Percentiles rank a stretch among this genome's conserved stretches.
Evolutionary conservation across 768 basidiomycete species (phyloP).

Genomic region (Auricularia sp.): DNA sequence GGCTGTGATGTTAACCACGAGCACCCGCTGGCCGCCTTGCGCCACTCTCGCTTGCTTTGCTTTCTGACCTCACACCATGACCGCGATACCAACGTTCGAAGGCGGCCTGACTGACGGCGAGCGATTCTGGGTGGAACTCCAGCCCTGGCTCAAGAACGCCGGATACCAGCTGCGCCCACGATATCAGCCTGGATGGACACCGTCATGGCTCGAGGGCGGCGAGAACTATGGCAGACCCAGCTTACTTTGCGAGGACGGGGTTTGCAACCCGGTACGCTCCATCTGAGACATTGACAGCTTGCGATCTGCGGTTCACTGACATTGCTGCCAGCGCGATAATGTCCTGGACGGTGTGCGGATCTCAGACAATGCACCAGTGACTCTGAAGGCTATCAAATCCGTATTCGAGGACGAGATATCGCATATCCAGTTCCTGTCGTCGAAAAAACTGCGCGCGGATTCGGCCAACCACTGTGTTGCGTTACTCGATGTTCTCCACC

Average conservation of each 20-base stretch:
- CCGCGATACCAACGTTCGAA: background rate
- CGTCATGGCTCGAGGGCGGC: background rate
- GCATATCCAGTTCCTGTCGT: constrained; percentile 6
- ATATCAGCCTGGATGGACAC: background rate
- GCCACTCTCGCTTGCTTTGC: no score
- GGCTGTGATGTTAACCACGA: no score
- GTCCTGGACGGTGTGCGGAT: background rate
- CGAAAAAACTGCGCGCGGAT: constrained; percentile 4
- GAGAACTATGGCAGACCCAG: background rate
- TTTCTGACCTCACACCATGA: no score
- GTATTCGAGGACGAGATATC: constrained; percentile 7
- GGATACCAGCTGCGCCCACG: background rate
- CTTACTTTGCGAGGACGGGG: background rate
- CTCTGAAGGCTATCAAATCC: background rate
- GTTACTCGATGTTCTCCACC: constrained; percentile 11
- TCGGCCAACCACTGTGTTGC: constrained; percentile 16
- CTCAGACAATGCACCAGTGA: background rate
- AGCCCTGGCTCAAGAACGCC: background rate
- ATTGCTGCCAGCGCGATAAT: background rate
- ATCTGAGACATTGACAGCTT: background rate
- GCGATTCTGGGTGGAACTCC: background rate
- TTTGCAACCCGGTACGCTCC: background rate
- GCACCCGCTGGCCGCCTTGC: no score
- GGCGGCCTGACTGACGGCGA: background rate
- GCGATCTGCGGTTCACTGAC: background rate